These are phyloP conservation scores for Oryza brachyantha DNA, from an alignment of 176 grass and related monocot genomes.

Conservation along the genomic window DNA sequence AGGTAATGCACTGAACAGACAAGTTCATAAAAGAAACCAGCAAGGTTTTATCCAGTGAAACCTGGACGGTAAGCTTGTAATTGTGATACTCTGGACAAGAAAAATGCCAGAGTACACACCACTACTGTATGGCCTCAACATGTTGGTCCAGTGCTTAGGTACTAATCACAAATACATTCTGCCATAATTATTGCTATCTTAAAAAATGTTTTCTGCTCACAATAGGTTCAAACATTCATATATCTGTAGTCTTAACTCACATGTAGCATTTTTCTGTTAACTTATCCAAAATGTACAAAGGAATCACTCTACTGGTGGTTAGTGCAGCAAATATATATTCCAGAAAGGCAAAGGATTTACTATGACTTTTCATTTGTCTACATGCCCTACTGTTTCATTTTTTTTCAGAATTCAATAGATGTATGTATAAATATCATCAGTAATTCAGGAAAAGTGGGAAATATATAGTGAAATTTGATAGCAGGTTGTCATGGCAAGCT, in stretches of 20 bases:
- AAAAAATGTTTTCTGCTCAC: background rate
- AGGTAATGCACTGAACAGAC: background rate
- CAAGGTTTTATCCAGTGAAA: background rate
- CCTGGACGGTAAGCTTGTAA: background rate
- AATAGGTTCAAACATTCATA: background rate
- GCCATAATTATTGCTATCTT: background rate
- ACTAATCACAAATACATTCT: background rate
- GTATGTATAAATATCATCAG: background rate
- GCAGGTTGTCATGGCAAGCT: background rate
- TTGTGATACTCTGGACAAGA: background rate
- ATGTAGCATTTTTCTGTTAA: background rate
- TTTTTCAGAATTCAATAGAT: background rate
- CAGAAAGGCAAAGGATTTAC: background rate
- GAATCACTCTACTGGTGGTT: background rate
- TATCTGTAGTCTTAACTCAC: background rate
- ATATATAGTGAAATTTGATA: background rate
- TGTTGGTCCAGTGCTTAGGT: background rate
- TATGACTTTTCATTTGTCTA: background rate
- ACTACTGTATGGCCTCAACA: background rate
- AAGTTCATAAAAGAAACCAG: background rate
- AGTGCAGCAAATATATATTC: background rate
- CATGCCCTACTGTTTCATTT: background rate
- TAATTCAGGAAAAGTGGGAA: background rate
- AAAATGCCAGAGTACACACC: background rate
- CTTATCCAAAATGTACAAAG: background rate